phyloP scores from a whole-genome alignment of 2,329 filamentous ascomycete species.

The Onygenales sp. region DNA sequence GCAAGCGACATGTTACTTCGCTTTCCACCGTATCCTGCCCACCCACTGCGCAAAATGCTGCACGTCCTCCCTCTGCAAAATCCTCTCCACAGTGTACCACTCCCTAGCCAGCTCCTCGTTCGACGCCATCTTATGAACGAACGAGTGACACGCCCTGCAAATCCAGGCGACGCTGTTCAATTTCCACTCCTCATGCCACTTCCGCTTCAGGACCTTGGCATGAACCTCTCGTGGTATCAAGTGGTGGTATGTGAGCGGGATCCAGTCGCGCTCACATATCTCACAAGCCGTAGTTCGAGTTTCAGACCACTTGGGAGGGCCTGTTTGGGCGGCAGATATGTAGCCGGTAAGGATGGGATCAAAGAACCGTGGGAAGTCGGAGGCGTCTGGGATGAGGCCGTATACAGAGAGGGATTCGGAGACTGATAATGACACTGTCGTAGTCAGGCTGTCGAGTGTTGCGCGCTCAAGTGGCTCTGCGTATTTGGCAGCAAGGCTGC shows the following conservation, averaged over 20 bases:
- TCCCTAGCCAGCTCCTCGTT: constrained; percentile 70
- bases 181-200: constrained; percentile 68
- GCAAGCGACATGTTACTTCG: constrained; percentile 25
- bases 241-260: constrained; percentile 74
- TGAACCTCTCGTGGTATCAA: constrained; percentile 73
- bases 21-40: constrained; percentile 64
- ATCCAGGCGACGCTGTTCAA: constrained; percentile 78
- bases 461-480: constrained; percentile 45
- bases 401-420: constrained; percentile 62
- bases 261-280: constrained; percentile 64
- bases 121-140: constrained; percentile 64
- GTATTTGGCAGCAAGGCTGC: constrained; percentile 46
- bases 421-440: constrained; percentile 49
- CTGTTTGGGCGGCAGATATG: constrained; percentile 45
- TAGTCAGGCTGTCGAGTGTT: constrained; percentile 44
- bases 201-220: constrained; percentile 63
- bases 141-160: constrained; percentile 73
- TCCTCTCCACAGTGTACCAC: constrained; percentile 62
- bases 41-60: constrained; percentile 64
- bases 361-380: constrained; percentile 47
- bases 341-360: constrained; percentile 56
- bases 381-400: constrained; percentile 44
- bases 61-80: constrained; percentile 64
- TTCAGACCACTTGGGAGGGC: constrained; percentile 54
- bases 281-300: constrained; percentile 58